These are phyloP conservation scores for Ettlia oleoabundans DNA, from an alignment of 139 green algal species.

Conservation along the genomic window DNA sequence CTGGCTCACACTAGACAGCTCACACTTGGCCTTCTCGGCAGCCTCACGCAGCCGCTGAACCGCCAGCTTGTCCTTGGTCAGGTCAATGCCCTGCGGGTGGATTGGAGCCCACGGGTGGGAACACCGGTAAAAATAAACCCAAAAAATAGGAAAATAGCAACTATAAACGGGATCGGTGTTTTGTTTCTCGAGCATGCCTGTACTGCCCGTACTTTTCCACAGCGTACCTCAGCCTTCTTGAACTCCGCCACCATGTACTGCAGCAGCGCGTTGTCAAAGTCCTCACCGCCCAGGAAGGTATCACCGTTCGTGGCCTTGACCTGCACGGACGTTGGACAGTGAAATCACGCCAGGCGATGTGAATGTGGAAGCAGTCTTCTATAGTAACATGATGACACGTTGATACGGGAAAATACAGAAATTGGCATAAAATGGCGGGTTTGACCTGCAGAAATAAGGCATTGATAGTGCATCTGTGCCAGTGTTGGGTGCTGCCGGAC, in stretches of 20 bases:
- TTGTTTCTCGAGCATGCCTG: too few species aligned
- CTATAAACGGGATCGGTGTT: too few species aligned
- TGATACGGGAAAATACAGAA: not conserved
- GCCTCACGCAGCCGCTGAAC: conserved; percentile 95
- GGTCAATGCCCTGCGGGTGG: conserved; percentile 91
- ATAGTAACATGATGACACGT: too few species aligned
- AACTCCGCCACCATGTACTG: conserved; percentile 65
- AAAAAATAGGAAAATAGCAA: too few species aligned
- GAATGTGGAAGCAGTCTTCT: not conserved
- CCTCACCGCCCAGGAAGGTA: conserved; percentile 98
- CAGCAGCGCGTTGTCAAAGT: conserved; percentile 96
- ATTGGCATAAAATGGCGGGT: not conserved
- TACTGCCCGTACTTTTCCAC: not conserved
- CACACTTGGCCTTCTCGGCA: conserved; percentile 97
- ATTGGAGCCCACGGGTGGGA: too few species aligned
- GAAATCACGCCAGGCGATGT: not conserved
- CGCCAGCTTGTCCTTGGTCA: conserved; percentile 93
- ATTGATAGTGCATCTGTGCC: too few species aligned
- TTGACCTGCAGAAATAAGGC: too few species aligned
- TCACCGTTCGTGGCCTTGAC: conserved; percentile 99
- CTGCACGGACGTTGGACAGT: not conserved
- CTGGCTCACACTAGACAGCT: conserved; percentile 80
- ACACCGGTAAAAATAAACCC: too few species aligned
- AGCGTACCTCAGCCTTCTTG: conserved; percentile 46
- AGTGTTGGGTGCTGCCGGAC: too few species aligned